These are phyloP conservation scores for Fonsecaea nubica DNA, from an alignment of 2,329 filamentous ascomycete species.

Conservation along the genomic window DNA sequence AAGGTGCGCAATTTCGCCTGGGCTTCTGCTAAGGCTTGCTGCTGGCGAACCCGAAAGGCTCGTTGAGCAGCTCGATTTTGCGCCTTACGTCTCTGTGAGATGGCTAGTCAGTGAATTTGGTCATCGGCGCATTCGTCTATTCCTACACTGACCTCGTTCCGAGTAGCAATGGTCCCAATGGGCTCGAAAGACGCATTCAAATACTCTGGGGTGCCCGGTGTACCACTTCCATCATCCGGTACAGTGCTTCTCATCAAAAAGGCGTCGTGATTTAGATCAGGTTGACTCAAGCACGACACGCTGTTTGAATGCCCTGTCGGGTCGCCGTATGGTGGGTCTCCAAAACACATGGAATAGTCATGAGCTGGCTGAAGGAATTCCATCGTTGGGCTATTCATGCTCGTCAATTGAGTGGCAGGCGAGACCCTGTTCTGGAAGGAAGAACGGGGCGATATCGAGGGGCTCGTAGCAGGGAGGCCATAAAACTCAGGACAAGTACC, in stretches of 20 bases:
- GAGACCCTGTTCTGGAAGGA: slow-evolving; percentile 12
- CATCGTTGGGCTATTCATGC: neutral
- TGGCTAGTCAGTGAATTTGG: slow-evolving; percentile 63
- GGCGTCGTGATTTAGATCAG: neutral
- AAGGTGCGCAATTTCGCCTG: slow-evolving; percentile 14
- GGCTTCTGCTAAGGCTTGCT: slow-evolving; percentile 62
- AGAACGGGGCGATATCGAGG: slow-evolving; percentile 9
- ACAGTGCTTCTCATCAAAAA: neutral
- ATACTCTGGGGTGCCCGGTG: neutral
- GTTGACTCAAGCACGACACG: neutral
- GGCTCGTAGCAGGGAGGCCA: slow-evolving; percentile 6
- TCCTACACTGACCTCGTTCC: slow-evolving; percentile 22
- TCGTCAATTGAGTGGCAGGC: neutral
- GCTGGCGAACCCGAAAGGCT: slow-evolving; percentile 91
- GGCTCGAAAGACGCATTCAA: slow-evolving; percentile 4
- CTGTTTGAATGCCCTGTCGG: neutral
- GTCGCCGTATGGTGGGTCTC: neutral
- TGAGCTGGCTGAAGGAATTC: slow-evolving; percentile 3
- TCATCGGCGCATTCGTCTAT: slow-evolving; percentile 51
- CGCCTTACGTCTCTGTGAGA: slow-evolving; percentile 69
- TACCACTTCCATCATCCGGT: neutral
- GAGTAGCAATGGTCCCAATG: slow-evolving; percentile 15
- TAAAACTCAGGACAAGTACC: slow-evolving; percentile 11
- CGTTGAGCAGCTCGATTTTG: slow-evolving; percentile 92
- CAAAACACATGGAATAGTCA: slow-evolving; percentile 2